Evolutionary conservation across 495 filamentous ascomycete genomes (phyloP), one percentile per base, ranked within the genome.

Genomic region (Pseudotulostoma volvatum): DNA sequence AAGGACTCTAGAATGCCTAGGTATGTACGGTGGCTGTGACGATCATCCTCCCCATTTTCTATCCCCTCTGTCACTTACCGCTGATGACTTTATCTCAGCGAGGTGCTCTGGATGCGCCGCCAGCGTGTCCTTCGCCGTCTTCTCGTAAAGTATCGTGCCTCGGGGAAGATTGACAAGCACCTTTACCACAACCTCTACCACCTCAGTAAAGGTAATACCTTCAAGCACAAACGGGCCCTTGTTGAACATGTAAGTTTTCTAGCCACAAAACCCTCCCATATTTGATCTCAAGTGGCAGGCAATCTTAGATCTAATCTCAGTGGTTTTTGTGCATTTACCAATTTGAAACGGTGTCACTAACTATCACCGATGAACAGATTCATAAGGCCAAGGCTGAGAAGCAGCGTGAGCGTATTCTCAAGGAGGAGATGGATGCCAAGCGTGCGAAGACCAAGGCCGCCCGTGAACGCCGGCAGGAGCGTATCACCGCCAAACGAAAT

Each of bases 151-250:
- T 99, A 99, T 74, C 90, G 90, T 68, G 88, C 86, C 61, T 77
- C 79, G 57, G 90, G 90, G 67, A 99, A 99, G 81, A 99, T 99
- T 67, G 90, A 99, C 73, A 99, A 99, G 77, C 92, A 99, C 74
- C 86, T 99, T 38, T 99, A 99, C 77, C 90, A 99, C 75, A 84
- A 94, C 72, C 85, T 99, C 47, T 99, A 99, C 74, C 87, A 94
- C 66, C 70, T 93, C 54, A 82, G 79, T 79, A 99, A 99, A 86
- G 90, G 90, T 93, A 99, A 99, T 78, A 88, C 90, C 62, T 99
- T 99, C 81, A 99, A 99, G 85, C 90, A 99, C 80, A 99, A 94
- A 84, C 81, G 90, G 59, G 90, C 84, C 47, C 78, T 99, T 51
- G 84, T 99, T 61, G 90, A 99, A 73, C 90, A 97, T 72, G 90